These are phyloP conservation scores for Cyberlindnera samutprakarnensis DNA, from an alignment of 805 yeast species.

Conservation along the genomic window DNA sequence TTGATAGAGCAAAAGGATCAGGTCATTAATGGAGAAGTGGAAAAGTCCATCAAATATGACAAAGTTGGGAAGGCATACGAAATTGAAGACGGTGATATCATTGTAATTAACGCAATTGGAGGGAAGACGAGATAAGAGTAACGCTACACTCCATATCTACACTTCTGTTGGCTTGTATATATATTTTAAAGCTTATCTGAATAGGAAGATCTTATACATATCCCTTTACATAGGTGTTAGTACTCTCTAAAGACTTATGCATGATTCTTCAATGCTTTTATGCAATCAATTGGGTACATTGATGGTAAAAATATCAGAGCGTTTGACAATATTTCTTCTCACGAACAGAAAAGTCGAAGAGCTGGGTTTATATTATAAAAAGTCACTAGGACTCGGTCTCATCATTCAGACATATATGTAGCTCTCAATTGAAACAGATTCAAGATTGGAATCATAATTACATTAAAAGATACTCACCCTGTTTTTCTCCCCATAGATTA, in stretches of 20 bases:
- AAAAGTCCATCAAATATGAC: conserved; percentile 22
- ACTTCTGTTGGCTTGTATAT: too few relatives aligned
- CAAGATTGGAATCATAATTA: too few relatives aligned
- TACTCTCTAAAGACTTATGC: neutral
- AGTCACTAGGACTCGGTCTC: conserved; percentile 18
- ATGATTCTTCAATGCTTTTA: too few relatives aligned
- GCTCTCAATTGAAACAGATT: too few relatives aligned
- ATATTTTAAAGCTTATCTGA: neutral
- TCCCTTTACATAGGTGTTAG: neutral
- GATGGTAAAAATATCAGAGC: conserved; percentile 17
- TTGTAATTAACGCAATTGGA: conserved; percentile 64
- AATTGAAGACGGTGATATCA: conserved; percentile 80
- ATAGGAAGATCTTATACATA: neutral
- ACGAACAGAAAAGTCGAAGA: conserved; percentile 24
- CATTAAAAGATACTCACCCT: too few relatives aligned
- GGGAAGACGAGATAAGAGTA: conserved; percentile 38
- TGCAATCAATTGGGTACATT: too few relatives aligned
- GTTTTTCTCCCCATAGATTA: too few relatives aligned
- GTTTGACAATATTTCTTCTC: conserved; percentile 22
- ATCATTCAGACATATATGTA: conserved; percentile 9
- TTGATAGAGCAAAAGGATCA: conserved; percentile 23
- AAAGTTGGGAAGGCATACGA: conserved; percentile 72
- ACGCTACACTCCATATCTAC: too few relatives aligned
- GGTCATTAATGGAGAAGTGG: conserved; percentile 21
- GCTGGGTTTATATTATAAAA: conserved; percentile 24